Evolutionary conservation across 2,329 filamentous ascomycete species (phyloP).

Genomic region (Aspergillus melleus): DNA sequence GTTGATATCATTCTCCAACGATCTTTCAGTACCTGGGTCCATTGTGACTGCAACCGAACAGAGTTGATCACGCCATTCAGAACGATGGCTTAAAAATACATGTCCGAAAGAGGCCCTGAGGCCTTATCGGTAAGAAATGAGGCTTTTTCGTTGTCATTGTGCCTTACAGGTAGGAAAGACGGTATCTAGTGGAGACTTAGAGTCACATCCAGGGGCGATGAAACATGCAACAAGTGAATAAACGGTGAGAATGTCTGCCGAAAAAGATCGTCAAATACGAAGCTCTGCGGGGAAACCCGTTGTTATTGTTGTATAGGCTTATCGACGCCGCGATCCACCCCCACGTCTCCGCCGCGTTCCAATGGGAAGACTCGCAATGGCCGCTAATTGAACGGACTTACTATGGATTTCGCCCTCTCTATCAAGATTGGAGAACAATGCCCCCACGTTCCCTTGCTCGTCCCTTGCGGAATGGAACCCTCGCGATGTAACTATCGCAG

Average conservation of each 20-base stretch:
- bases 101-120: slow-evolving; percentile 52
- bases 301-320: background rate
- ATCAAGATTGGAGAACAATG: background rate
- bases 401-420: background rate
- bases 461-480: background rate
- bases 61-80: slow-evolving; percentile 66
- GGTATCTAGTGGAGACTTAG: background rate
- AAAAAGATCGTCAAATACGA: background rate
- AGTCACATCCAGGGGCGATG: background rate
- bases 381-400: background rate
- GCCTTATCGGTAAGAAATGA: slow-evolving; percentile 50
- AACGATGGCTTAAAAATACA: slow-evolving; percentile 62
- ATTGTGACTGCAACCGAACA: slow-evolving; percentile 65
- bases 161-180: too few species aligned
- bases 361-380: background rate
- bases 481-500: slow-evolving; percentile 4
- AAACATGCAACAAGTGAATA: background rate
- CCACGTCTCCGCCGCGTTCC: background rate
- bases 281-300: background rate
- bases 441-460: slow-evolving; percentile 5
- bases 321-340: background rate
- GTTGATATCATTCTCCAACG: slow-evolving; percentile 56
- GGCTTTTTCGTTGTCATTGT: slow-evolving; percentile 25
- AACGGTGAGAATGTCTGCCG: background rate
- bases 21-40: slow-evolving; percentile 56